A percentile compares a stretch with the other conserved stretches of the same genome.
These are phyloP conservation scores for Westerdykella ornata DNA, from an alignment of 2,329 filamentous ascomycete genomes.

Conservation along the genomic window DNA sequence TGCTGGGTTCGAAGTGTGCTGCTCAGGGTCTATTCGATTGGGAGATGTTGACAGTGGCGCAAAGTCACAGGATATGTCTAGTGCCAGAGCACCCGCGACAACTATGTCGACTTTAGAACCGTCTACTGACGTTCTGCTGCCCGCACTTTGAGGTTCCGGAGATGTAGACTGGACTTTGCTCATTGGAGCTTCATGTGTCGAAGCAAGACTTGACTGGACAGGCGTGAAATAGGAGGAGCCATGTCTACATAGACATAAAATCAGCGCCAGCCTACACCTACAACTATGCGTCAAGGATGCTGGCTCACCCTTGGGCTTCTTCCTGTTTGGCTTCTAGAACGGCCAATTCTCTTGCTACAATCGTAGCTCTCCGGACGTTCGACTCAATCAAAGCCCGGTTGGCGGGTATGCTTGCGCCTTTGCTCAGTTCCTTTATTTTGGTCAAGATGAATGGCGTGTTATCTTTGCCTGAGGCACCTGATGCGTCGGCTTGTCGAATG, in stretches of 20 bases:
- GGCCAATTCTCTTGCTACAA: slow-evolving; percentile 56
- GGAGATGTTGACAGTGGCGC: slow-evolving; percentile 40
- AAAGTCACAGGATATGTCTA: slow-evolving; percentile 83
- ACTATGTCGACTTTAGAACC: slow-evolving; percentile 53
- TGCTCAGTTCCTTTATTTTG: slow-evolving; percentile 72
- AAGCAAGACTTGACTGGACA: slow-evolving; percentile 11
- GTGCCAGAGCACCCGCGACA: slow-evolving; percentile 81
- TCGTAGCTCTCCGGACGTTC: slow-evolving; percentile 60
- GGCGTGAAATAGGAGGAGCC: slow-evolving; percentile 19
- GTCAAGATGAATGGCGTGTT: slow-evolving; percentile 80
- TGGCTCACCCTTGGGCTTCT: slow-evolving; percentile 35
- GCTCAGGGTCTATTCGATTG: slow-evolving; percentile 42
- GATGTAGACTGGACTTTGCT: not conserved
- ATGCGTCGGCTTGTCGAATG: slow-evolving; percentile 32
- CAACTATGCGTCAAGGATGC: slow-evolving; percentile 22
- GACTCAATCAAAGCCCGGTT: slow-evolving; percentile 65
- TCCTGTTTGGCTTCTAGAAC: slow-evolving; percentile 44
- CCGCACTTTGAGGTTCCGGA: slow-evolving; percentile 1
- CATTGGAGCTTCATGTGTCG: not conserved
- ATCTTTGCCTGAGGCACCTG: slow-evolving; percentile 57
- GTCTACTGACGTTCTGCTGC: no score
- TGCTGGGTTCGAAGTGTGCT: slow-evolving; percentile 81
- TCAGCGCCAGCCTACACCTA: slow-evolving; percentile 28
- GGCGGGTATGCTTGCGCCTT: slow-evolving; percentile 62
- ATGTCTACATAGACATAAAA: slow-evolving; percentile 35